Evolutionary conservation across 78 protist species (phyloP).

Genomic region (Anaeramoeba flamelloides): DNA sequence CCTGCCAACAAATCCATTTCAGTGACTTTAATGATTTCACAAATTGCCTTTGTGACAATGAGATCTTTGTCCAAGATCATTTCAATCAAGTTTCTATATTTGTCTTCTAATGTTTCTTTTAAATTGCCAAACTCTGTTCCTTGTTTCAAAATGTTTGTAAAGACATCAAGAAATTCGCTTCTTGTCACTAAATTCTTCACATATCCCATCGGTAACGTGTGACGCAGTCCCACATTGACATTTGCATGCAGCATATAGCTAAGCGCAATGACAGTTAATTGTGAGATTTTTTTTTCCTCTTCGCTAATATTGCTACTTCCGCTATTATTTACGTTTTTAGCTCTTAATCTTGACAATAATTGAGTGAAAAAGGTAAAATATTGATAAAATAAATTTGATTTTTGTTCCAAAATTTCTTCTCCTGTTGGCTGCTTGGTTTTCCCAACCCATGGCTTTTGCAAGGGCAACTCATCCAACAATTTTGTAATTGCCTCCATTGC

Average conservation of each 20-base stretch:
- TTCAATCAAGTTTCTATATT: background rate
- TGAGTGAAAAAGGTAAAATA: conserved; percentile 35
- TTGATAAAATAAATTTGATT: conserved; percentile 20
- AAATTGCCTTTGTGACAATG: background rate
- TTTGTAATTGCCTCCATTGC: background rate
- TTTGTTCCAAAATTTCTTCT: conserved; percentile 17
- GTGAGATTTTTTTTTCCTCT: background rate
- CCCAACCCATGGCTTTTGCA: background rate
- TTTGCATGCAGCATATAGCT: background rate
- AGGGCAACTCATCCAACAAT: background rate
- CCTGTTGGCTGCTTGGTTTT: background rate
- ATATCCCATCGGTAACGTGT: background rate
- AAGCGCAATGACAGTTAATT: background rate
- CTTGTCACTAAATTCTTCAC: background rate
- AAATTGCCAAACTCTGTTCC: background rate
- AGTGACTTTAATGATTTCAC: background rate
- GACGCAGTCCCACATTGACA: background rate
- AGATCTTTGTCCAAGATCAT: background rate
- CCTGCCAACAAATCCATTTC: background rate
- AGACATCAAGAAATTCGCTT: background rate
- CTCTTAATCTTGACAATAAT: conserved; percentile 12
- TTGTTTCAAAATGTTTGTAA: background rate
- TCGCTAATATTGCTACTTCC: background rate
- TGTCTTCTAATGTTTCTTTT: background rate
- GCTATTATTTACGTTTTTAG: too few species aligned